Conservation (phyloP, 805 yeast genomes). For the Pichia thaimueangensis region DNA sequence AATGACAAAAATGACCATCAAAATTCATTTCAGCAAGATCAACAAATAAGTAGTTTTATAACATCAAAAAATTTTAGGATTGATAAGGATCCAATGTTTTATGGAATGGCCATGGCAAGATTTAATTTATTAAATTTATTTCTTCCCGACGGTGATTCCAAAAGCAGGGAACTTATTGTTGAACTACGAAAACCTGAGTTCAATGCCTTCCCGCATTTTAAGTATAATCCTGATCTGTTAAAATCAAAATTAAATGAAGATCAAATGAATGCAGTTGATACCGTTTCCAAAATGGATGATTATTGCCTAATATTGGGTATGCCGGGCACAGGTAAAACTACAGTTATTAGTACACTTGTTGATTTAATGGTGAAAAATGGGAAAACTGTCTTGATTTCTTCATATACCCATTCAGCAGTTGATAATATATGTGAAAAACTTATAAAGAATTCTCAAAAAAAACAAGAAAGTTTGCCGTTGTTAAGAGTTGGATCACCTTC, state of each 20-base stretch:
- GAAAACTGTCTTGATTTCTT: constrained; percentile 68
- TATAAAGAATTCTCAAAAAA: constrained; percentile 18
- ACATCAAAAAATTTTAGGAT: constrained; percentile 44
- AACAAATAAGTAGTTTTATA: background rate
- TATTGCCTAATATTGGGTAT: constrained; percentile 83
- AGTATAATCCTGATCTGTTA: constrained; percentile 9
- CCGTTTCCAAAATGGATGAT: constrained; percentile 59
- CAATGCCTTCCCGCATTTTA: constrained; percentile 18
- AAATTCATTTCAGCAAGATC: background rate
- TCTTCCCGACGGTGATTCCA: constrained; percentile 38
- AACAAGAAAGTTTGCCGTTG: constrained; percentile 32
- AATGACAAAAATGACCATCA: background rate
- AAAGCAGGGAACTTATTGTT: constrained; percentile 44
- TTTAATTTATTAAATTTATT: constrained; percentile 70
- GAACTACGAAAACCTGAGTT: constrained; percentile 46
- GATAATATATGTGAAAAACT: constrained; percentile 83
- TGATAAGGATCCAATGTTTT: constrained; percentile 74
- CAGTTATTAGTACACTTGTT: constrained; percentile 76
- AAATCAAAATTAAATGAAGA: constrained; percentile 50
- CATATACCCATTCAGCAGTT: constrained; percentile 94
- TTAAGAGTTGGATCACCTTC: constrained; percentile 60
- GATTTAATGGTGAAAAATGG: constrained; percentile 50
- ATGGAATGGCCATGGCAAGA: constrained; percentile 70
- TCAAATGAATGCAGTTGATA: constrained; percentile 63
- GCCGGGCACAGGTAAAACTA: constrained; percentile 98